Evolutionary conservation across 805 yeast species (phyloP).

Genomic region (Sugiyamaella marilandica): DNA sequence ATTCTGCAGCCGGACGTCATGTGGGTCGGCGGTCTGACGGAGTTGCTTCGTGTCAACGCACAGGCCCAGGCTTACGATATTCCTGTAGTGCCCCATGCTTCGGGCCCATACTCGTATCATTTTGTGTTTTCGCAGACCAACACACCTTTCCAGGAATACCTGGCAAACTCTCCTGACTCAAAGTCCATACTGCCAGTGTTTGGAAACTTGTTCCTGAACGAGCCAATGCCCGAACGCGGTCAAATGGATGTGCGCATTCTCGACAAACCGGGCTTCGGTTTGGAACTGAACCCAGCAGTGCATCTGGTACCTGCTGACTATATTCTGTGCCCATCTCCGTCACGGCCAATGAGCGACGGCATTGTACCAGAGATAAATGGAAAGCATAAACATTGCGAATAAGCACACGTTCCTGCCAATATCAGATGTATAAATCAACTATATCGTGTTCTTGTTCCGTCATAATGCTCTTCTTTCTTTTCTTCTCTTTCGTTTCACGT

Average conservation of each 20-base stretch:
- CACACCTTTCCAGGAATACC: constrained; percentile 50
- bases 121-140: constrained; percentile 46
- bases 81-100: constrained; percentile 51
- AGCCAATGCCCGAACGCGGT: constrained; percentile 45
- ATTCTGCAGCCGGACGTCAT: constrained; percentile 49
- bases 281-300: constrained; percentile 43
- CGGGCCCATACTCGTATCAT: constrained; percentile 51
- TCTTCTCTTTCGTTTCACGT: too few relatives aligned
- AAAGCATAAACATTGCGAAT: neutral
- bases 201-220: constrained; percentile 44
- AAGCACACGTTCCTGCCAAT: too few relatives aligned
- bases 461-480: too few relatives aligned
- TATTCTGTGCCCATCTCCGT: constrained; percentile 40
- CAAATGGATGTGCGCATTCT: constrained; percentile 37
- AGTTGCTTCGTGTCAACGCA: constrained; percentile 41
- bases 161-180: constrained; percentile 48
- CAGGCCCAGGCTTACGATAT: constrained; percentile 52
- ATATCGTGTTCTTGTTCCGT: too few relatives aligned
- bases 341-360: constrained; percentile 30
- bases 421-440: too few relatives aligned
- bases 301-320: constrained; percentile 38
- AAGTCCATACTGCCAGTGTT: constrained; percentile 43
- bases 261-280: constrained; percentile 49
- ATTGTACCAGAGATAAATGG: constrained; percentile 6
- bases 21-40: constrained; percentile 54